Evolutionary conservation across 1,139 yeast species (phyloP).

Genomic region (Candida buenavistaensis): DNA sequence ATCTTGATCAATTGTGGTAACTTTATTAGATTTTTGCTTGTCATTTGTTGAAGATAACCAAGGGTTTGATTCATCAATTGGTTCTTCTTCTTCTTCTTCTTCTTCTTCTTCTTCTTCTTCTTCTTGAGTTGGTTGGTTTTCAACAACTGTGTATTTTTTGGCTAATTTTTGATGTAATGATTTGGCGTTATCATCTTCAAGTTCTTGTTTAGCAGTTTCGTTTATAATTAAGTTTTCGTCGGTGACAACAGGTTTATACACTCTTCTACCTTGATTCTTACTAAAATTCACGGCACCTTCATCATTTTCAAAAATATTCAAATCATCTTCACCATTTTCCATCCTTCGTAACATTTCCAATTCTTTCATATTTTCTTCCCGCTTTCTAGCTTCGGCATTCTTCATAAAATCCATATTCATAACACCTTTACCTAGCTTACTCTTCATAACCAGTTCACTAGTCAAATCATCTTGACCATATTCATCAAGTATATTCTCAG

Average conservation of each 20-base stretch:
- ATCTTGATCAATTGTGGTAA: slow-evolving; percentile 55
- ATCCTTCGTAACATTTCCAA: slow-evolving; percentile 50
- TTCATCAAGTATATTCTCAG: slow-evolving; percentile 58
- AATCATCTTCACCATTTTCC: slow-evolving; percentile 44
- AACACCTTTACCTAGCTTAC: slow-evolving; percentile 76
- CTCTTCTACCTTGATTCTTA: slow-evolving; percentile 76
- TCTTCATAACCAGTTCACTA: slow-evolving; percentile 33
- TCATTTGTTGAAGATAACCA: slow-evolving; percentile 56
- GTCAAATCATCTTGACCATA: slow-evolving; percentile 36
- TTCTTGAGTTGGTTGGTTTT: slow-evolving; percentile 8
- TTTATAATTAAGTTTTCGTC: slow-evolving; percentile 43
- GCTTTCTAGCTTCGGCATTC: slow-evolving; percentile 72
- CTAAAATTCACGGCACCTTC: slow-evolving; percentile 45
- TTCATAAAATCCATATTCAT: slow-evolving; percentile 94
- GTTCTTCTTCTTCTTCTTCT: slow-evolving; percentile 11
- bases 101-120: slow-evolving; percentile 6
- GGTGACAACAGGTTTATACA: slow-evolving; percentile 67
- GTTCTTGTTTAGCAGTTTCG: slow-evolving; percentile 46
- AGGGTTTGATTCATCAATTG: slow-evolving; percentile 54
- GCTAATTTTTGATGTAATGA: slow-evolving; percentile 42
- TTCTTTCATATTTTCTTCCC: slow-evolving; percentile 53
- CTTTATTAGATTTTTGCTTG: slow-evolving; percentile 51
- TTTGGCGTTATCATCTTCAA: slow-evolving; percentile 55
- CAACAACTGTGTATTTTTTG: slow-evolving; percentile 23
- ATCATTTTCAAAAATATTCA: slow-evolving; percentile 33